These are phyloP conservation scores for Xylariaceae sp. DNA, from an alignment of 2,329 filamentous ascomycete species.

Conservation along the genomic window DNA sequence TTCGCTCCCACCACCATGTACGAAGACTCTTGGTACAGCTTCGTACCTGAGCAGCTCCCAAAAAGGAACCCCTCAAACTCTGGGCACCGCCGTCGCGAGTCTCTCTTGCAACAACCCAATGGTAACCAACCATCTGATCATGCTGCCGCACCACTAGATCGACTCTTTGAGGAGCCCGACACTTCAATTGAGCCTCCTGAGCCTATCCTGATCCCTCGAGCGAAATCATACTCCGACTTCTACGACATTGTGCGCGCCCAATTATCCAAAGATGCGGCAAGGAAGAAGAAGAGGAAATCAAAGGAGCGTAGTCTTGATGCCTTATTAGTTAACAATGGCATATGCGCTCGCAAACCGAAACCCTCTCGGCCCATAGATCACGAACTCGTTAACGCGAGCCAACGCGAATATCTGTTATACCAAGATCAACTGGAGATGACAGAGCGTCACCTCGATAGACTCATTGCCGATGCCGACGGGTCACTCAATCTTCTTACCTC, in stretches of 20 bases:
- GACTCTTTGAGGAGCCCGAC: slow-evolving; percentile 55
- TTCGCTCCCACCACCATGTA: slow-evolving; percentile 53
- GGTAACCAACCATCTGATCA: slow-evolving; percentile 53
- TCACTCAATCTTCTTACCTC: slow-evolving; percentile 72
- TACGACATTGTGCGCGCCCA: slow-evolving; percentile 60
- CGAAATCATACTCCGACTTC: slow-evolving; percentile 77
- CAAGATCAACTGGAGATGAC: slow-evolving; percentile 77
- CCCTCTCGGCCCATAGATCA: slow-evolving; percentile 58
- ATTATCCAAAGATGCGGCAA: slow-evolving; percentile 47
- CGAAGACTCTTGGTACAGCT: slow-evolving; percentile 81
- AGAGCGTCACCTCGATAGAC: slow-evolving; percentile 73
- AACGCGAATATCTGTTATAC: slow-evolving; percentile 84
- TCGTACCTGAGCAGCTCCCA: slow-evolving; percentile 60
- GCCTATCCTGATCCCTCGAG: slow-evolving; percentile 60
- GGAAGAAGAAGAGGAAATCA: slow-evolving; percentile 40
- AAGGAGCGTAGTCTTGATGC: slow-evolving; percentile 48
- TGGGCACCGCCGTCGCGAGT: slow-evolving; percentile 63
- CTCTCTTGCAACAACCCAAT: slow-evolving; percentile 64
- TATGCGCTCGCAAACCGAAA: slow-evolving; percentile 18
- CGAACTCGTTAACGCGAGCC: slow-evolving; percentile 73
- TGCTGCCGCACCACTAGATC: slow-evolving; percentile 53
- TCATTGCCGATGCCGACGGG: slow-evolving; percentile 72
- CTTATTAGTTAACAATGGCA: slow-evolving; percentile 36
- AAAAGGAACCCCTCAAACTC: slow-evolving; percentile 44
- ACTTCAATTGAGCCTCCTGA: slow-evolving; percentile 58